These are phyloP conservation scores for Mortierella alpina DNA, from an alignment of 192 early-diverging fungal species.

Conservation along the genomic window DNA sequence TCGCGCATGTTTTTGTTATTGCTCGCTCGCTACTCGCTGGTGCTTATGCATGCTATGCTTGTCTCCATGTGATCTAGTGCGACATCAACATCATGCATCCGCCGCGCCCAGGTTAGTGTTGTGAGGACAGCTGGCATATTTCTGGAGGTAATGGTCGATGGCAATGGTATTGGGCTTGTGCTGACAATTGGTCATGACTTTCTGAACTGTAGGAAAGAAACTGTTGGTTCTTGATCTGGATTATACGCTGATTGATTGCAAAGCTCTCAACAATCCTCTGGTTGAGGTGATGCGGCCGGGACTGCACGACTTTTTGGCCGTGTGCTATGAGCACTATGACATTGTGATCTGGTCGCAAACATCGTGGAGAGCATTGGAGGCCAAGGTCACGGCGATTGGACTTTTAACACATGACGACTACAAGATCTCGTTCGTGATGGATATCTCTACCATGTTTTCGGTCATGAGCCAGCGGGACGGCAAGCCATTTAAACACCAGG, in stretches of 20 bases:
- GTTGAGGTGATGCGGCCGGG: constrained; percentile 72
- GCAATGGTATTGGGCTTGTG: no score
- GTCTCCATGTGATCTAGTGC: constrained; percentile 49
- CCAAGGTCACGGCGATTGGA: constrained; percentile 80
- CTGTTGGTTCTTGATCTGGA: constrained; percentile 83
- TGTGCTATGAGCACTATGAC: constrained; percentile 76
- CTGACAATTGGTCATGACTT: neutral
- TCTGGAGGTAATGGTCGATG: neutral
- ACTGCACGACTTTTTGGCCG: constrained; percentile 71
- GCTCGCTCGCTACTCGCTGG: no score
- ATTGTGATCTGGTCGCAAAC: constrained; percentile 86
- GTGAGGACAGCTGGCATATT: neutral
- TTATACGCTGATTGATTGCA: constrained; percentile 83
- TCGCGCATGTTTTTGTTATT: no score
- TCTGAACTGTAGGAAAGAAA: constrained; percentile 59
- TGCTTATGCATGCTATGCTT: neutral
- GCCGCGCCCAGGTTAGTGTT: constrained; percentile 49
- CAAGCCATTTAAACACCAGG: constrained; percentile 67
- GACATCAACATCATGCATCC: constrained; percentile 64
- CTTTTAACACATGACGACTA: constrained; percentile 71
- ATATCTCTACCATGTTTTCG: constrained; percentile 76
- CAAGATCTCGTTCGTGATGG: constrained; percentile 76
- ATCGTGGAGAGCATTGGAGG: constrained; percentile 74
- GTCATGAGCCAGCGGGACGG: constrained; percentile 67
- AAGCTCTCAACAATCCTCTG: constrained; percentile 66